Evolutionary conservation across 2,329 filamentous ascomycete genomes (phyloP).

Genomic region (Parascedosporium putredinis): DNA sequence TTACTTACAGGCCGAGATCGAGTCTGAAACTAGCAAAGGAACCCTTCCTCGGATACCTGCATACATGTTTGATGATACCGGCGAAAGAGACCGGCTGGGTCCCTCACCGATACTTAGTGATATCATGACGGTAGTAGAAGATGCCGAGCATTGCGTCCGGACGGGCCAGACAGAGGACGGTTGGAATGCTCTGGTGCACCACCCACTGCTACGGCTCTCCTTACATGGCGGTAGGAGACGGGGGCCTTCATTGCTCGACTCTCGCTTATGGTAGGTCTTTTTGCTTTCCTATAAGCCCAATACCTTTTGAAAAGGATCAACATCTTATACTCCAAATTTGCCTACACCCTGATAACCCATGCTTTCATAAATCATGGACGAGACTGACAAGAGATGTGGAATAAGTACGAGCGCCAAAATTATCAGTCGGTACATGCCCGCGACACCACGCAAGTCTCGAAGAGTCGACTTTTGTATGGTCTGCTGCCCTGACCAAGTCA

Average conservation of each 20-base stretch:
- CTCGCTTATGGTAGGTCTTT: not conserved
- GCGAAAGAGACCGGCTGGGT: not conserved
- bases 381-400: not conserved
- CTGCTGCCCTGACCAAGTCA: too few relatives aligned
- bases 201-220: not conserved
- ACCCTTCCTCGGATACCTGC: not conserved
- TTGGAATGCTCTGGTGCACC: not conserved
- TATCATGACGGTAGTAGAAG: not conserved
- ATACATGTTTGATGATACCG: not conserved
- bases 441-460: not conserved
- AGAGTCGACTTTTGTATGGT: not conserved
- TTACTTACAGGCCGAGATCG: not conserved
- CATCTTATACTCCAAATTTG: too few relatives aligned
- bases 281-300: not conserved
- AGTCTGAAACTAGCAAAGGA: not conserved
- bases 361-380: too few relatives aligned
- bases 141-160: not conserved
- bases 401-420: not conserved
- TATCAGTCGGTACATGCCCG: not conserved
- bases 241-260: not conserved
- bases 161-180: not conserved
- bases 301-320: too few relatives aligned
- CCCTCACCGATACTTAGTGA: not conserved
- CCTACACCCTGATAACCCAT: too few relatives aligned
- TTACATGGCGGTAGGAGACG: not conserved